A percentile compares a stretch with the other conserved stretches of the same genome.
Conservation (phyloP, 768 basidiomycete species). For the Mycena galopus region DNA sequence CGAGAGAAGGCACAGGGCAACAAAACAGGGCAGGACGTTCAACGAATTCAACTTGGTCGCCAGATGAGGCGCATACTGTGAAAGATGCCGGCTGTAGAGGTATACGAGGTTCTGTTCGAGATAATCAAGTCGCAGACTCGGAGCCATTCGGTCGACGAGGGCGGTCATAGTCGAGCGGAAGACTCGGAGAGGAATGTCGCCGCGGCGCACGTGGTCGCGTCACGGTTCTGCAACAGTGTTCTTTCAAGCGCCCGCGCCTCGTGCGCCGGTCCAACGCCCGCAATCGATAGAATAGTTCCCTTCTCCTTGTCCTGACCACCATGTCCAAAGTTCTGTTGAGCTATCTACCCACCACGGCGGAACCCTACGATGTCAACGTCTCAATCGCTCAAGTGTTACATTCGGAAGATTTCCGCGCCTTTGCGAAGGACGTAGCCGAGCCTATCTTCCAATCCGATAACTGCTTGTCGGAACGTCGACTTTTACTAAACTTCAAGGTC, state of each 20-base stretch:
- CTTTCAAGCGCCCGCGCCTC: not conserved
- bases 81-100: not conserved
- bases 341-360: slow-evolving; percentile 56
- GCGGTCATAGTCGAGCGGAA: not conserved
- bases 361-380: slow-evolving; percentile 69
- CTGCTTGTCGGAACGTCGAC: slow-evolving; percentile 46
- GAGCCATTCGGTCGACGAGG: not conserved
- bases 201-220: slow-evolving; percentile 18
- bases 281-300: slow-evolving; percentile 18
- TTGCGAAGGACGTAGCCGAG: slow-evolving; percentile 30
- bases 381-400: slow-evolving; percentile 71
- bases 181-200: not conserved
- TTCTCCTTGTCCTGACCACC: not conserved
- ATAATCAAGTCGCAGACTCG: not conserved
- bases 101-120: not conserved
- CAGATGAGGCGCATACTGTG: not conserved
- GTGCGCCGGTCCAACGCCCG: not conserved
- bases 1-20: not conserved
- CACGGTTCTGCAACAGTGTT: not conserved
- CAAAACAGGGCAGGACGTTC: not conserved
- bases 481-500: slow-evolving; percentile 72
- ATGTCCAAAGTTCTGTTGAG: slow-evolving; percentile 55
- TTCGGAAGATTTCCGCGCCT: slow-evolving; percentile 56
- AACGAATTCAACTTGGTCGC: not conserved
- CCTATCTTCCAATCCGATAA: slow-evolving; percentile 37